Evolutionary conservation across 2,329 filamentous ascomycete species (phyloP), one percentile per base, ranked within the genome.

Genomic region (Tolypocladium endophyticum): DNA sequence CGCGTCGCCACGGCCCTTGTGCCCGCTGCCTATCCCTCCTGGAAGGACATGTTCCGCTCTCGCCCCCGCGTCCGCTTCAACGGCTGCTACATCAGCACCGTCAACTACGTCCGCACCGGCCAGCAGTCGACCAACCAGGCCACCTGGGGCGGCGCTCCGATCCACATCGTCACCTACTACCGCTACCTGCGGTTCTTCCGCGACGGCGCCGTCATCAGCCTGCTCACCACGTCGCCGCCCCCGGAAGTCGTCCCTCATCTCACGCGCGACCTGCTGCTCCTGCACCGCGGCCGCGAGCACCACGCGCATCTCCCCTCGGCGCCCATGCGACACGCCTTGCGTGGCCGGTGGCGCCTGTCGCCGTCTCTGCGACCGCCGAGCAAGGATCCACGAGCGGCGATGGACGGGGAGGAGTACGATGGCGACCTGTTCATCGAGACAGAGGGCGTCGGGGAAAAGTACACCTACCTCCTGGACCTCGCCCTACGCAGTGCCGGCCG

Each of bases 131-230:
- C 83, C 25, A 87, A 86, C 64, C 86, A 86, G 59, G 76, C 88
- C 23, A 87, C 89, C 1, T 96, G 92, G 90, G 78, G 79, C 67
- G 87, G 83, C 30, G 60, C 59, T 39, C 92, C 92, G 11, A 88
- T 97, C 41, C 92, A 96, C 71, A 95, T 97, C 61, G 92, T 99
- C 56, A 99, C 94, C 0, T 99, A 97, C 76, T 99, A 96, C 76
- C 90, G 94, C 60, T 99, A 97, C 74, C 83, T 99, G 4, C 89
- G 94, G 58, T 94, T 99, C 77, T 94, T 94, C 76, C 89, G 92
- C 30, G 90, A 97, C 72, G 94, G 94, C 35, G 88, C 88, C 1
- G 85, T 83, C 64, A 86, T 97, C 61, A 90, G 87, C 58, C 81
- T 99, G 1, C 81, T 95, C 41, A 90, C 89, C 0, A 95, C 90